A percentile compares a stretch with the other conserved stretches of the same genome.
Evolutionary conservation across 768 basidiomycete species (phyloP).

Genomic region (Lactarius tabidus): DNA sequence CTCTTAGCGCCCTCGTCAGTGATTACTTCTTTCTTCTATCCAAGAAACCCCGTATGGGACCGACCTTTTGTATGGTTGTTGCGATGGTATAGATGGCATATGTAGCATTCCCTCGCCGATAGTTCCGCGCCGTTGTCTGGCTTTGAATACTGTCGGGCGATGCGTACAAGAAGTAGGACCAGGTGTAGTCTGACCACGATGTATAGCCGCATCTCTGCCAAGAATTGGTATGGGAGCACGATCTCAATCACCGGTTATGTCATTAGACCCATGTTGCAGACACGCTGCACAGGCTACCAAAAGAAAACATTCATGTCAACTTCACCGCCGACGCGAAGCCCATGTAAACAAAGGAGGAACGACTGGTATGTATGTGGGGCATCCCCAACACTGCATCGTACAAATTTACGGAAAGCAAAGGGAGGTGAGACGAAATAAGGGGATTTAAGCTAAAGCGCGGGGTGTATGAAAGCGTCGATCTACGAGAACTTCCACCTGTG

Average conservation of each 20-base stretch:
- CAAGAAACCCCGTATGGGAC: too few species aligned
- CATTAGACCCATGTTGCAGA: background rate
- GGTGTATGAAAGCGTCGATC: conserved; percentile 16
- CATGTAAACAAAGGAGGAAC: background rate
- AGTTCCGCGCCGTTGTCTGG: too few species aligned
- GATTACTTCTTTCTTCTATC: too few species aligned
- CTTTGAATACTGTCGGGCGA: conserved; percentile 69
- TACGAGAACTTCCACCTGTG: conserved; percentile 68
- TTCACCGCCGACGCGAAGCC: background rate
- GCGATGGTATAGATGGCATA: too few species aligned
- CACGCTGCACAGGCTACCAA: background rate
- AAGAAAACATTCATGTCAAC: background rate
- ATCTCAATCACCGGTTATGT: background rate
- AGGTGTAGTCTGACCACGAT: too few species aligned
- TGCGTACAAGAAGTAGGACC: too few species aligned
- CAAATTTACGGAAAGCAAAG: background rate
- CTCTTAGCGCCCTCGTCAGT: too few species aligned
- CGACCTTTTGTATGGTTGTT: too few species aligned
- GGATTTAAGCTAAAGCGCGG: conserved; percentile 13
- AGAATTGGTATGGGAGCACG: background rate
- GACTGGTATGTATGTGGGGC: conserved; percentile 16
- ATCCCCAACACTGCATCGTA: background rate
- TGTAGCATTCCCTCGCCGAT: background rate
- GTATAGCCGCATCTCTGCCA: too few species aligned
- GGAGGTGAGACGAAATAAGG: background rate